Base-by-base conservation (phyloP, 2,329 filamentous ascomycete genomes). In the Ceratocystis harringtonii region DNA sequence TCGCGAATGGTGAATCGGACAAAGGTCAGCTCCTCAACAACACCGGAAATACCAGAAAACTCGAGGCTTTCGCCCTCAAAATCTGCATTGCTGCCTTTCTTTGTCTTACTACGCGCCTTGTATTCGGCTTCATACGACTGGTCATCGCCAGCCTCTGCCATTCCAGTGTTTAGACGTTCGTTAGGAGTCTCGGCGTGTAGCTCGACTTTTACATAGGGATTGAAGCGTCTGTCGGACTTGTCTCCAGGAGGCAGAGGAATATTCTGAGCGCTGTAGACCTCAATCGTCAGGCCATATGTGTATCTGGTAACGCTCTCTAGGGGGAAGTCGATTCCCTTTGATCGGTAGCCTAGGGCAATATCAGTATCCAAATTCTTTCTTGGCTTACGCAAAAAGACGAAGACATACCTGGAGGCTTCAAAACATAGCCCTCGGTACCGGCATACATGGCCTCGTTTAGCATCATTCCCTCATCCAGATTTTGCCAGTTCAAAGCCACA, bases 401-500 rank as follows among this genome's bases (percentile, higher is more conserved):
- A 28, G 15, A 68, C 71, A 55, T 71, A 79, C 87, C 89, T 69
- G 81, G 76, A 0, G 92, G 92, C 74, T 96, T 96, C 50, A 95
- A 79, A 1, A 94, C 85, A 78, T 91, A 96, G 25, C 92, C 92
- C n/a, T 81, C 80, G 0, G 88, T 89, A 10, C 87, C 88, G 1
- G 84, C 82, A 74, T 96, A 96, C 90, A 95, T 94, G 70, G 84
- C 92, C 72, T 94, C 86, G 72, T 96, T 96, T 15, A 96, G 81
- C 92, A 96, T 96, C 86, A 95, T 95, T 41, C 90, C 91, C 70
- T 90, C 87, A 71, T 96, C 91, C 74, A 88, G 86, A 68, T 86
- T 87, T 75, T 97, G 92, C 90, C 92, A 97, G 76, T 96, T 96
- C 68, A 97, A 78, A 0, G 92, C 92, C 1, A 95, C 90, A 70